These are phyloP conservation scores for Yamadazyma takamatsuzukensis DNA, from an alignment of 805 yeast genomes.

Conservation along the genomic window DNA sequence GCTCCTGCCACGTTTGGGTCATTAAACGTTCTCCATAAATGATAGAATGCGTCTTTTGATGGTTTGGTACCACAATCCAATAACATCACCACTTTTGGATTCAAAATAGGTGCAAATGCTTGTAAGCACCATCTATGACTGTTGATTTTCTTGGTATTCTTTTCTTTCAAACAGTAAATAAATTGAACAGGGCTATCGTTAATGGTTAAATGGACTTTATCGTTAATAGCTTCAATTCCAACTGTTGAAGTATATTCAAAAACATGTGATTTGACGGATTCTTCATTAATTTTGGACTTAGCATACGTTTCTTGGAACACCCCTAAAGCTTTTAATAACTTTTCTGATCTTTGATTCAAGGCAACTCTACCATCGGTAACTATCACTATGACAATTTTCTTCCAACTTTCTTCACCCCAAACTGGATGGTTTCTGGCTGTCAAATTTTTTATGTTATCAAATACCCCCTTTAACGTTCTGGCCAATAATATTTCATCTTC, in stretches of 20 bases:
- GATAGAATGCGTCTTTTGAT: conserved; percentile 75
- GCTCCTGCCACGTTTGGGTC: conserved; percentile 90
- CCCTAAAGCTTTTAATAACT: conserved; percentile 81
- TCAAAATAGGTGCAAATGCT: conserved; percentile 77
- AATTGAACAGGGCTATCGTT: conserved; percentile 80
- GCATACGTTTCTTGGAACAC: conserved; percentile 96
- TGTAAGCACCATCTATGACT: conserved; percentile 97
- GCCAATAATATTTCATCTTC: conserved; percentile 82
- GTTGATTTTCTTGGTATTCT: conserved; percentile 84
- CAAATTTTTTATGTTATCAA: conserved; percentile 79
- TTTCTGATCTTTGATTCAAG: conserved; percentile 73
- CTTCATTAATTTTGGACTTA: conserved; percentile 80
- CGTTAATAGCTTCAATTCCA: conserved; percentile 69
- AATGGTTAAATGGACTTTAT: conserved; percentile 63
- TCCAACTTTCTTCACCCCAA: conserved; percentile 98
- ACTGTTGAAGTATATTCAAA: conserved; percentile 93
- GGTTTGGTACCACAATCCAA: conserved; percentile 96
- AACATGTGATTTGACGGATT: conserved; percentile 78
- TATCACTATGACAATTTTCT: conserved; percentile 82
- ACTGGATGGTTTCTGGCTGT: conserved; percentile 58
- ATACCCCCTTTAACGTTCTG: conserved; percentile 84
- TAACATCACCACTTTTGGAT: conserved; percentile 79
- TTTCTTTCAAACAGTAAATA: conserved; percentile 85
- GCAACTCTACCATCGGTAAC: conserved; percentile 91
- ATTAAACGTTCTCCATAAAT: conserved; percentile 84